Base-by-base conservation (phyloP, 2,329 filamentous ascomycete species). In the Penicillium sp. region DNA sequence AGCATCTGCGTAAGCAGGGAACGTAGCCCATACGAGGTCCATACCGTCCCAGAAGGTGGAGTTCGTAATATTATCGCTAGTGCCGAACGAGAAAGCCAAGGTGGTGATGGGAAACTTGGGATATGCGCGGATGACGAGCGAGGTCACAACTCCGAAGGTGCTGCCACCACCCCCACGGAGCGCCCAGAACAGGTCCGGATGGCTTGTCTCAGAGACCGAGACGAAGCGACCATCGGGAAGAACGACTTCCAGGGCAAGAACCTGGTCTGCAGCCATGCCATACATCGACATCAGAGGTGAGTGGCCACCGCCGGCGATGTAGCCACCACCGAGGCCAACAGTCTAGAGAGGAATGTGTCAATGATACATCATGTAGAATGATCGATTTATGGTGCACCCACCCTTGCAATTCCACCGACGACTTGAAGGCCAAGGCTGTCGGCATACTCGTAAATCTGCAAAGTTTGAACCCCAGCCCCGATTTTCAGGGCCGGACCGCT, bases 401-500 rank as follows among this genome's bases (percentile, higher is more conserved):
- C 34, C n/a, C 34, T n/a, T n/a, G n/a, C n/a, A n/a, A n/a, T n/a
- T n/a, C n/a, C n/a, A n/a, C n/a, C 34, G 9, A 37, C 34, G n/a
- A 37, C 34, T n/a, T 37, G 34, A 3, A 37, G 3, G 34, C 34
- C 29, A 14, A 13, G 11, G 34, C 13, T n/a, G n/a, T 19, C n/a
- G 34, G n/a, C 34, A 37, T n/a, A 13, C 29, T 31, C 29, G 11
- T 31, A 31, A 13, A n/a, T n/a, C n/a, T 37, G 14, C 3, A 16
- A 37, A 1, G 14, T n/a, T n/a, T 37, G 34, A 0, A 85, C 75
- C 28, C 84, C 84, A 4, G 83, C 79, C 2, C 79, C 82, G 26
- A 86, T 62, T 18, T 76, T 82, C n/a, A 84, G 70, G 0, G 83
- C 82, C n/a, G 71, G 71, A 7, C 83, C 83, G 0, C 55, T 67